These are phyloP conservation scores for Nectriaceae sp. DNA, from an alignment of 2,329 filamentous ascomycete species.

Conservation along the genomic window DNA sequence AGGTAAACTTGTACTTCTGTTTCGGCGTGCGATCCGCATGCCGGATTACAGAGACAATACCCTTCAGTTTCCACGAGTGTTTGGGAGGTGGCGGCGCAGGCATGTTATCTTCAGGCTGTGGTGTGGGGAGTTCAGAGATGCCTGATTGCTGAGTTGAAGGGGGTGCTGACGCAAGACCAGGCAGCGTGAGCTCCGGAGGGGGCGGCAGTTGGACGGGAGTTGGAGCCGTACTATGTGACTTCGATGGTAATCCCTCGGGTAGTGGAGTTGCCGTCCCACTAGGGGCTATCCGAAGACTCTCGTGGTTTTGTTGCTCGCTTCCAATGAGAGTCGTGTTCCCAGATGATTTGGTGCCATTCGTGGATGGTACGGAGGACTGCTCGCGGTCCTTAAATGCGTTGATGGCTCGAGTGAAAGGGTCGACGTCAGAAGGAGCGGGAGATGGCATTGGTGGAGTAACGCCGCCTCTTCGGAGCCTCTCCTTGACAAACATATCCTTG, in stretches of 20 bases:
- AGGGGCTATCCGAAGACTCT: slow-evolving; percentile 21
- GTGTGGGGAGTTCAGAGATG: slow-evolving; percentile 33
- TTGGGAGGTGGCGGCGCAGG: slow-evolving; percentile 73
- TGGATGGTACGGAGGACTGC: slow-evolving; percentile 16
- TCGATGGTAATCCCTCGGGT: slow-evolving; percentile 33
- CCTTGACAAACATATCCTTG: slow-evolving; percentile 82
- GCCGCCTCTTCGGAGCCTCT: slow-evolving; percentile 67
- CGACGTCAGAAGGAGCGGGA: slow-evolving; percentile 46
- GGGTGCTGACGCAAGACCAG: slow-evolving; percentile 33
- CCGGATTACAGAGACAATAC: slow-evolving; percentile 92
- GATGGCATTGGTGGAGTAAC: slow-evolving; percentile 52
- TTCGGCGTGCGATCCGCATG: slow-evolving; percentile 98
- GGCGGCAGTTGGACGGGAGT: slow-evolving; percentile 38
- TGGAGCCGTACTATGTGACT: slow-evolving; percentile 37
- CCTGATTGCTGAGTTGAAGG: slow-evolving; percentile 12
- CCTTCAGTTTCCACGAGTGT: slow-evolving; percentile 97
- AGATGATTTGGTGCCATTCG: slow-evolving; percentile 31
- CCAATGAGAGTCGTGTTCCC: slow-evolving; percentile 20
- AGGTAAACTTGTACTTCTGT: slow-evolving; percentile 99
- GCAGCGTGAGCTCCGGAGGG: slow-evolving; percentile 31
- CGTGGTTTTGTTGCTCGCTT: slow-evolving; percentile 27
- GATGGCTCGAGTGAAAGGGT: slow-evolving; percentile 39
- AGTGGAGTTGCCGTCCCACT: slow-evolving; percentile 34
- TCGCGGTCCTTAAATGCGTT: slow-evolving; percentile 44
- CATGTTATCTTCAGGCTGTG: slow-evolving; percentile 38